A percentile compares a stretch with the other conserved stretches of the same genome.
Conservation (phyloP, 2,329 filamentous ascomycete species). For the Alternaria sp. region DNA sequence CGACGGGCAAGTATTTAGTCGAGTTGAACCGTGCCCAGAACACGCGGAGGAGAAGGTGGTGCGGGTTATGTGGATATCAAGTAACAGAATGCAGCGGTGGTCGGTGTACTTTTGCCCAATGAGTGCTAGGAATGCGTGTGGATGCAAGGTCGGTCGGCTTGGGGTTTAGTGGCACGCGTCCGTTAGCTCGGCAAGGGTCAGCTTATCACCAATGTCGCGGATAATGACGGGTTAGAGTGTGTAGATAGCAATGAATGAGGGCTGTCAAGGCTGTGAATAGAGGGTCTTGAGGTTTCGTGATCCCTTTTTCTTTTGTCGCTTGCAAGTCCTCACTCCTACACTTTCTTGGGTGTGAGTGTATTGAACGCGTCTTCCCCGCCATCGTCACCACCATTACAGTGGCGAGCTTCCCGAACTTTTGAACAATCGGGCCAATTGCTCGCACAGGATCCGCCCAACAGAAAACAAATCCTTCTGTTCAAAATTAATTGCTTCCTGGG, state of each 20-base stretch:
- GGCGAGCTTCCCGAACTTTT: constrained; percentile 8
- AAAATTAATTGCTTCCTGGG: background rate
- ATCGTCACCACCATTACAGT: constrained; percentile 1
- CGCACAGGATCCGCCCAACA: background rate
- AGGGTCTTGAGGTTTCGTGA: constrained; percentile 10
- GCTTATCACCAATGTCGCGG: constrained; percentile 24
- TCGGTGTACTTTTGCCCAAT: constrained; percentile 30
- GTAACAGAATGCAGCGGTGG: constrained; percentile 25
- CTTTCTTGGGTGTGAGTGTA: constrained; percentile 5
- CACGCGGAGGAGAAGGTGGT: constrained; percentile 18
- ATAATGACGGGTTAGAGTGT: constrained; percentile 25
- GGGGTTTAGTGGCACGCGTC: constrained; percentile 22
- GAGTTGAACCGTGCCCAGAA: constrained; percentile 5
- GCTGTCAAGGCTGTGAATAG: constrained; percentile 8
- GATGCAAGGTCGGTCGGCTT: constrained; percentile 22
- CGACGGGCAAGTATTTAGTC: constrained; percentile 42
- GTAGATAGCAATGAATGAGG: constrained; percentile 9
- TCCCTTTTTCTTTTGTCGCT: constrained; percentile 9
- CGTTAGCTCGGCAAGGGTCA: constrained; percentile 14
- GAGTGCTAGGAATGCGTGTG: constrained; percentile 21
- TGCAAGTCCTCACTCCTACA: background rate
- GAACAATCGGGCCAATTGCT: constrained; percentile 3
- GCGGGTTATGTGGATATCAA: constrained; percentile 20
- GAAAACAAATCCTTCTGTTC: background rate
- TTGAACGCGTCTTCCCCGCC: constrained; percentile 1